Evolutionary conservation across 2,329 filamentous ascomycete species (phyloP).

Genomic region (Trichoderma endophyticum): DNA sequence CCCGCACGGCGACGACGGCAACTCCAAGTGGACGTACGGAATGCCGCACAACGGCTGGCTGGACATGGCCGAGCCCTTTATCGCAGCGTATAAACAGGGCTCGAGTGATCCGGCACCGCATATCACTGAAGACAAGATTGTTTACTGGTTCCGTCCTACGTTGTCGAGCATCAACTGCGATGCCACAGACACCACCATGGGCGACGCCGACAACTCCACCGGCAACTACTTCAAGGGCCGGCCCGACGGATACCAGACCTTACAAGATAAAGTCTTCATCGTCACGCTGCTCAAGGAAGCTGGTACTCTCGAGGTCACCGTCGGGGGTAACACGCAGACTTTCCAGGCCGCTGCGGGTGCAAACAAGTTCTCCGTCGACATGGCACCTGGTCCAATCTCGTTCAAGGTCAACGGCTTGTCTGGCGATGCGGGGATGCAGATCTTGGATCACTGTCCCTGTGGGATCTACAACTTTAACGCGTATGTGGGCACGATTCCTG

Average conservation of each 20-base stretch:
- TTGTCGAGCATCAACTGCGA: constrained; percentile 43
- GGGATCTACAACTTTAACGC: constrained; percentile 55
- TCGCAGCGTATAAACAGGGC: constrained; percentile 47
- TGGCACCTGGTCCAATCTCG: constrained; percentile 46
- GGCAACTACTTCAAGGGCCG: constrained; percentile 50
- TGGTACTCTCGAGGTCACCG: constrained; percentile 43
- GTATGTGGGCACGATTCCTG: constrained; percentile 50
- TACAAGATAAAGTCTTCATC: constrained; percentile 47
- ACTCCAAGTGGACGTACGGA: constrained; percentile 50
- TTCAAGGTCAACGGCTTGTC: constrained; percentile 44
- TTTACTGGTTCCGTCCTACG: constrained; percentile 52
- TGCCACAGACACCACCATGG: constrained; percentile 47
- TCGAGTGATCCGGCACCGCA: constrained; percentile 33
- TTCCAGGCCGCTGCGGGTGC: constrained; percentile 46
- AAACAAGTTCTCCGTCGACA: constrained; percentile 41
- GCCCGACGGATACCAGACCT: constrained; percentile 45
- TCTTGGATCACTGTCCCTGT: constrained; percentile 44
- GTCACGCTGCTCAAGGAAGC: constrained; percentile 44
- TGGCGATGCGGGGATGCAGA: constrained; percentile 44
- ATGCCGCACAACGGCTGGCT: constrained; percentile 49
- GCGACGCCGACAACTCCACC: constrained; percentile 39
- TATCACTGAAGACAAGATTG: constrained; percentile 44
- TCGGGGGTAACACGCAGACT: constrained; percentile 39
- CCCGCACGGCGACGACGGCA: constrained; percentile 40
- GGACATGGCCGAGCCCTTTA: constrained; percentile 49